Percentiles rank a stretch among this genome's conserved stretches.
phyloP scores from a whole-genome alignment of 2,329 filamentous ascomycete species.

The Colletotrichum magnum region DNA sequence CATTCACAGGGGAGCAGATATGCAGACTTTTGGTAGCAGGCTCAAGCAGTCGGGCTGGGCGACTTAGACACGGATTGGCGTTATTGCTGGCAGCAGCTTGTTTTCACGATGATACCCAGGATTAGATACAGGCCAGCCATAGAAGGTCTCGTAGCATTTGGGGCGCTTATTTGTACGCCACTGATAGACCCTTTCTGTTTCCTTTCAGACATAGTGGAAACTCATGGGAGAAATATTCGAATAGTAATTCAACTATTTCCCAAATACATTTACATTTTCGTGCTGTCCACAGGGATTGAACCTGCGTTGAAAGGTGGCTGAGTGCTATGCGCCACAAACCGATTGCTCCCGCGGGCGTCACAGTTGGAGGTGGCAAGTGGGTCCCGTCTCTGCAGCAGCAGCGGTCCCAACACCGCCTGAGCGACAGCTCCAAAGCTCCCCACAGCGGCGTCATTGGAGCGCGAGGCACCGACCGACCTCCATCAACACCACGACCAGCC shows the following conservation, averaged over 20 bases:
- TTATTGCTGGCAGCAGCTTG: not conserved
- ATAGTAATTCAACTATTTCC: too few species aligned
- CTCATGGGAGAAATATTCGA: not conserved
- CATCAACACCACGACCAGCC: slow-evolving; percentile 25
- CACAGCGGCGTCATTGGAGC: slow-evolving; percentile 47
- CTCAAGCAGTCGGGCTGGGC: slow-evolving; percentile 26
- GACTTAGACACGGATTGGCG: not conserved
- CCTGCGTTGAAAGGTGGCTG: slow-evolving; percentile 3
- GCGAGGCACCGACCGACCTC: slow-evolving; percentile 37
- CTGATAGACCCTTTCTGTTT: not conserved
- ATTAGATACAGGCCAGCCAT: not conserved
- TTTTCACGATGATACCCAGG: slow-evolving; percentile 13
- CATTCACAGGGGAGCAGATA: not conserved
- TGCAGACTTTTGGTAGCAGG: slow-evolving; percentile 30
- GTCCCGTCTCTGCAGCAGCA: too few species aligned
- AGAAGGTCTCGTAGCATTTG: not conserved
- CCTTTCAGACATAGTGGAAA: not conserved
- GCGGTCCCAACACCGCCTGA: too few species aligned
- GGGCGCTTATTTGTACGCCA: too few species aligned
- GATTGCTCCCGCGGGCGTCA: slow-evolving; percentile 4
- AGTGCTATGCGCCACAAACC: not conserved
- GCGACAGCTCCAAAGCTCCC: slow-evolving; percentile 41
- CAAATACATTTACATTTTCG: too few species aligned
- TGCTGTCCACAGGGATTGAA: too few species aligned
- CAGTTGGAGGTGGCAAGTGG: too few species aligned